Percentiles rank a stretch among this genome's conserved stretches.
phyloP scores from a whole-genome alignment of 345 rosid species.

The Psidium guajava region DNA sequence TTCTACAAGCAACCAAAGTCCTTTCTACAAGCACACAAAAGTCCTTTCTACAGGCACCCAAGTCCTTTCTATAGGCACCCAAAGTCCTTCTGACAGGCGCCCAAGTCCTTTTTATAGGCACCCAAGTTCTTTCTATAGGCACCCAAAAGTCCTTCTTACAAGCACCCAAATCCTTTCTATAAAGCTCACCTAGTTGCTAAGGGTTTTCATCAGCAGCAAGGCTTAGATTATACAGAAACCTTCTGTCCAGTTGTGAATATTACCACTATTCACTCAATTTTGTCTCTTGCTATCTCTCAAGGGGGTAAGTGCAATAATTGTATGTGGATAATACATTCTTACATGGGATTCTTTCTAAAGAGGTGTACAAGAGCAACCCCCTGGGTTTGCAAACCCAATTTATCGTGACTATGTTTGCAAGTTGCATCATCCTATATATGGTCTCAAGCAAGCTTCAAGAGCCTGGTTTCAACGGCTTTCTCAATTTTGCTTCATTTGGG shows the following conservation, averaged over 20 bases:
- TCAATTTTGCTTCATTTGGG: background rate
- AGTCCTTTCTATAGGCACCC: no score
- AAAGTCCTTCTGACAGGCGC: no score
- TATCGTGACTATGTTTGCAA: background rate
- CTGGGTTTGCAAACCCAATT: background rate
- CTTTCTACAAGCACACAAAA: no score
- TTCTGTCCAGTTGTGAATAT: background rate
- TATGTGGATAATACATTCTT: background rate
- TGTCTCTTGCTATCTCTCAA: background rate
- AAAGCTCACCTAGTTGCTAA: background rate
- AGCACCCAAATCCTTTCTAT: no score
- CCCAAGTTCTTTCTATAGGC: no score
- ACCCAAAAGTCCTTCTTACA: no score
- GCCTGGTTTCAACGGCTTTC: background rate
- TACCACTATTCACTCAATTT: background rate
- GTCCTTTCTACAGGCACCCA: no score
- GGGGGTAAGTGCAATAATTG: background rate
- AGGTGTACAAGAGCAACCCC: background rate
- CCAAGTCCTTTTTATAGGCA: no score
- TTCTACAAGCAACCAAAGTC: no score
- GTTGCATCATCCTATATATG: background rate
- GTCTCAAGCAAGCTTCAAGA: background rate
- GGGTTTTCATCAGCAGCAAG: background rate
- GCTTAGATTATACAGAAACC: background rate
- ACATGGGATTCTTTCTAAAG: background rate